Evolutionary conservation across 208 protist genomes (phyloP), one percentile per base, ranked within the genome.

Genomic region (Leishmania arabica): DNA sequence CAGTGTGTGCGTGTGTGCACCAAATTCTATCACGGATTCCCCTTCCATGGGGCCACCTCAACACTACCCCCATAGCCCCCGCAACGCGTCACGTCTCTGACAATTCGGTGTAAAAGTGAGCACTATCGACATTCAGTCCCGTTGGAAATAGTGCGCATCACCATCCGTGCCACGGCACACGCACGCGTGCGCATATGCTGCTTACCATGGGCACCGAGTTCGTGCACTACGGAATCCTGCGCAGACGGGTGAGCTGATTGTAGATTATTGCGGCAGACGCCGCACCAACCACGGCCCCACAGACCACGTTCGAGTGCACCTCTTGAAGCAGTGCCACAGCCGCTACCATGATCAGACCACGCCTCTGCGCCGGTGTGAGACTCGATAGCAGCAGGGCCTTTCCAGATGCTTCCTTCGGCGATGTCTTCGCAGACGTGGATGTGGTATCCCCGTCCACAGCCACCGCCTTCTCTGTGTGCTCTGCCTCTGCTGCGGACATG

Each of bases 291-390:
- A 89, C 17, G 19, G 65, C 75, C 19, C 80, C 68, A 51, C 86
- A 80, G 65, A 90, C 73, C 19, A 73, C 71, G 21, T 31, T 73
- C 51, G 51, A 75, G 47, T 84, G 60, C n/a, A 91, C 80, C 84
- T 93, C 87, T 69, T 93, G 90, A 11, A 91, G 78, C n/a, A 91
- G 74, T 1, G 81, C 79, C 1, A 87, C 79, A 15, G 64, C 75
- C 11, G 81, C 19, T 27, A 93, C 80, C 11, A 90, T 64, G 27
- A 85, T 47, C 42, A 80, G 60, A 19, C 88, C 85, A 64, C 84
- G 79, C 51, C 81, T 73, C 71, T 91, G 81, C 15, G 71, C 72
- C 1, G 74, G 27, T 15, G 69, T 83, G 31, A 90, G 76, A 27
- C 31, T 34, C 60, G 34, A 75, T 62, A 34, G 9, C 74, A 19